These are phyloP conservation scores for Crassisporium funariophilum DNA, from an alignment of 768 basidiomycete species.

Conservation along the genomic window DNA sequence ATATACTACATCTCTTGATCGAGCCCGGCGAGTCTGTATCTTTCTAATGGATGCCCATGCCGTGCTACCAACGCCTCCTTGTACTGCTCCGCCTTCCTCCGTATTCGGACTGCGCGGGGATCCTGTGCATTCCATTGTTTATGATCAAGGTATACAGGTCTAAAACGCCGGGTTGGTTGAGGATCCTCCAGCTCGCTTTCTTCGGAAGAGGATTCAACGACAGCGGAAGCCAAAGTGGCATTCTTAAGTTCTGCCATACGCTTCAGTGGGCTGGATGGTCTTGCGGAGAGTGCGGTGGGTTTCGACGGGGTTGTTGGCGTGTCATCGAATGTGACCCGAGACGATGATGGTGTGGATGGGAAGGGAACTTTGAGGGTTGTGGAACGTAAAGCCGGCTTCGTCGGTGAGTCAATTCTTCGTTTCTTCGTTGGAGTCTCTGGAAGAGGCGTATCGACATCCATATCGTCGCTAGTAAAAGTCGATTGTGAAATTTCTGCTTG, in stretches of 20 bases:
- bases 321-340: neutral
- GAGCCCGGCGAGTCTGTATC: neutral
- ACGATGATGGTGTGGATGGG: neutral
- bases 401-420: conserved; percentile 30
- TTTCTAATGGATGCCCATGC: neutral
- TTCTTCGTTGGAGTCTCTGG: conserved; percentile 48
- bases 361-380: conserved; percentile 2
- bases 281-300: neutral
- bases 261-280: conserved; percentile 6
- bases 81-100: conserved; percentile 27
- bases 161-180: conserved; percentile 40
- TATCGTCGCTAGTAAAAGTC: conserved; percentile 15
- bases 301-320: conserved; percentile 6
- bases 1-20: neutral
- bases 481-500: conserved; percentile 13
- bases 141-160: conserved; percentile 52
- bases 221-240: conserved; percentile 1
- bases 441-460: conserved; percentile 28
- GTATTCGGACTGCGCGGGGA: conserved; percentile 33
- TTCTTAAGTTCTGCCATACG: neutral
- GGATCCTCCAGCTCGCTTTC: conserved; percentile 26
- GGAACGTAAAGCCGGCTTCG: conserved; percentile 12
- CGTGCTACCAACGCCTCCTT: neutral
- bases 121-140: conserved; percentile 49
- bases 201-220: conserved; percentile 18